Evolutionary conservation across 805 yeast species (phyloP).

Genomic region (Kluyveromyces wickerhamii): DNA sequence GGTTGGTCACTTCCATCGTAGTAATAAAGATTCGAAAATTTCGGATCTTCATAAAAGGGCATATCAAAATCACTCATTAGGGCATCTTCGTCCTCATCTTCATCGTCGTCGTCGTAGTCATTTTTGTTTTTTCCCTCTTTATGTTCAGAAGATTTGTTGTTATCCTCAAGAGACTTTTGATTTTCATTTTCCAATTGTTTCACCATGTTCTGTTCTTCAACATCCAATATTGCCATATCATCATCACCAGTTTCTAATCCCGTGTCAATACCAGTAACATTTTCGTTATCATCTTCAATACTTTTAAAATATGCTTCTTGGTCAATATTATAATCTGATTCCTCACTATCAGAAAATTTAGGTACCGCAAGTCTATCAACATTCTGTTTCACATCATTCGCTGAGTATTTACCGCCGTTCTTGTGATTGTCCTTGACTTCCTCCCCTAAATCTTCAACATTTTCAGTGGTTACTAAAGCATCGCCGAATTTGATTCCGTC

Average conservation of each 20-base stretch:
- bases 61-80: slow-evolving; percentile 30
- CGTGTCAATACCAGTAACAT: slow-evolving; percentile 28
- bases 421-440: slow-evolving; percentile 15
- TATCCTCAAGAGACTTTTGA: slow-evolving; percentile 24
- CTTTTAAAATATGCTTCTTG: slow-evolving; percentile 27
- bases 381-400: slow-evolving; percentile 7
- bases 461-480: slow-evolving; percentile 28
- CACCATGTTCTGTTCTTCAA: slow-evolving; percentile 27
- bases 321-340: slow-evolving; percentile 29
- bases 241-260: slow-evolving; percentile 29
- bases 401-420: slow-evolving; percentile 1
- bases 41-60: slow-evolving; percentile 37
- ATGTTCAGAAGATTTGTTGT: slow-evolving; percentile 20
- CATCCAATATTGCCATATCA: slow-evolving; percentile 24
- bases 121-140: slow-evolving; percentile 17
- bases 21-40: slow-evolving; percentile 28
- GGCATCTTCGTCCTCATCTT: slow-evolving; percentile 28
- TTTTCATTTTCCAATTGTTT: slow-evolving; percentile 27
- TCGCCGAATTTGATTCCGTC: slow-evolving; percentile 33
- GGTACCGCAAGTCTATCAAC: slow-evolving; percentile 24
- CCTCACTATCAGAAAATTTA: slow-evolving; percentile 26
- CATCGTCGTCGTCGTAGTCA: slow-evolving; percentile 22
- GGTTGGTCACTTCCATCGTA: slow-evolving; percentile 28
- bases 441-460: slow-evolving; percentile 26
- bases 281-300: slow-evolving; percentile 25